Base-by-base conservation (phyloP, 352 stramenopile genomes). In the Stephanocyclus meneghinianus region DNA sequence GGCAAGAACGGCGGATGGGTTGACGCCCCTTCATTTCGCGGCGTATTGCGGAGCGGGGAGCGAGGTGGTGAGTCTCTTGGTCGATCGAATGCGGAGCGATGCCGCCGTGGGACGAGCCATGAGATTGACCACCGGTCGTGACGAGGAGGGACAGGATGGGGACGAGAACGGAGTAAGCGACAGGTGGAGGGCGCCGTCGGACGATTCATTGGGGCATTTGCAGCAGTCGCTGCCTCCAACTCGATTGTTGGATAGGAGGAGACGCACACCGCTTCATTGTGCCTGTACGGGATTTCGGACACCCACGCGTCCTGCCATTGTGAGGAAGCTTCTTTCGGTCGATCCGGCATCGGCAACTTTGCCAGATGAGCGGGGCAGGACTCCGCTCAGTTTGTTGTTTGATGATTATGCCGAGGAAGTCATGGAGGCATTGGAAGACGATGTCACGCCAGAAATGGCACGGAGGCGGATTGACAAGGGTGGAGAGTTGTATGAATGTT, bases 391-490 rank as follows among this genome's bases (percentile, higher is more conserved):
- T 50, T 55, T 87, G 18, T 57, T 87, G 2, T 76, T 84, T 44
- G 80, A 87, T 56, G 80, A 87, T 74, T 87, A 87, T 51, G 74
- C 70, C 13, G 76, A 87, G 51, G 80, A 87, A 40, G 53, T 87
- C 40, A 75, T 84, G 59, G 80, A 87, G 35, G 70, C 61, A 26
- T 32, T 84, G 2, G 71, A 81, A 53, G 77, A 81, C 13, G 76
- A 81, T 45, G 57, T 76, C 26, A 65, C 55, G 8, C n/a, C 26
- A 42, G 32, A 48, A 13, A 71, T 74, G 70, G 71, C 44, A 30
- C 26, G 64, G 35, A 56, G 67, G 15, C 16, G 64, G 5, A 59
- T 47, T 15, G 51, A 53, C 4, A 70, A 60, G 42, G 75, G 74
- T 21, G 79, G 79, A 5, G 79, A 86, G 48, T 60, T 87, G 35